Percentiles rank a stretch among this genome's conserved stretches.
These are phyloP conservation scores for Cystobasidium onofrii DNA, from an alignment of 768 basidiomycete species.

Conservation along the genomic window DNA sequence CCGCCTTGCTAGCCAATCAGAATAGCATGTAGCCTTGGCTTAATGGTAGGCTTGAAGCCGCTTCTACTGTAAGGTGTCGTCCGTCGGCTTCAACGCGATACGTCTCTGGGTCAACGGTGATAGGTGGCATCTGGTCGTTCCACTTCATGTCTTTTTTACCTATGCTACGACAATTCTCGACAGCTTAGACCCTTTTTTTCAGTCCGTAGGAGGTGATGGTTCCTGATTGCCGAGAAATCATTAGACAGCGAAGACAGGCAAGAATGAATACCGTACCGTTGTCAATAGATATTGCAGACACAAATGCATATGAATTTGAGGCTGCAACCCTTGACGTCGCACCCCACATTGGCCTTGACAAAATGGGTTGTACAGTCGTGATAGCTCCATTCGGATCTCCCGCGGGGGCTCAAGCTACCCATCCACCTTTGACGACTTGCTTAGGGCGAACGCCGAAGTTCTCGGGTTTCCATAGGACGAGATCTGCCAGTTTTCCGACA, in stretches of 20 bases:
- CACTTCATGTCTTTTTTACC: constrained; percentile 88
- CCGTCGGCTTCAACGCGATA: constrained; percentile 63
- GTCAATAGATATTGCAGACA: constrained; percentile 63
- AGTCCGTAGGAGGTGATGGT: constrained; percentile 61
- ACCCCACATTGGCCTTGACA: constrained; percentile 90
- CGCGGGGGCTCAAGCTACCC: constrained; percentile 87
- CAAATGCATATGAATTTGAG: constrained; percentile 75
- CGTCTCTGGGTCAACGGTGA: constrained; percentile 84
- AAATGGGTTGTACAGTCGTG: constrained; percentile 84
- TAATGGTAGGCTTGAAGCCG: constrained; percentile 47
- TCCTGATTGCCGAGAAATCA: constrained; percentile 45
- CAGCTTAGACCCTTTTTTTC: constrained; percentile 64
- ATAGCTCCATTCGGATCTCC: constrained; percentile 93
- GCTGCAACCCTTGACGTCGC: constrained; percentile 66
- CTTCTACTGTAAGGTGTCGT: constrained; percentile 47
- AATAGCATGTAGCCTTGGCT: constrained; percentile 33
- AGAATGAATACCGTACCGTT: constrained; percentile 44
- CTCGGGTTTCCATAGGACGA: constrained; percentile 90
- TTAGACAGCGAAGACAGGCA: not conserved
- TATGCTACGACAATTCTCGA: constrained; percentile 64
- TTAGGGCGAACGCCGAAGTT: constrained; percentile 87
- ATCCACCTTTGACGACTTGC: constrained; percentile 88
- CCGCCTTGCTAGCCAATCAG: not conserved
- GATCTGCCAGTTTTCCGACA: constrained; percentile 75
- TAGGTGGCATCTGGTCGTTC: constrained; percentile 71